Percentiles rank a stretch among this genome's conserved stretches.
Conservation (phyloP, 2,329 filamentous ascomycete species). For the Fusarium marasasianum region DNA sequence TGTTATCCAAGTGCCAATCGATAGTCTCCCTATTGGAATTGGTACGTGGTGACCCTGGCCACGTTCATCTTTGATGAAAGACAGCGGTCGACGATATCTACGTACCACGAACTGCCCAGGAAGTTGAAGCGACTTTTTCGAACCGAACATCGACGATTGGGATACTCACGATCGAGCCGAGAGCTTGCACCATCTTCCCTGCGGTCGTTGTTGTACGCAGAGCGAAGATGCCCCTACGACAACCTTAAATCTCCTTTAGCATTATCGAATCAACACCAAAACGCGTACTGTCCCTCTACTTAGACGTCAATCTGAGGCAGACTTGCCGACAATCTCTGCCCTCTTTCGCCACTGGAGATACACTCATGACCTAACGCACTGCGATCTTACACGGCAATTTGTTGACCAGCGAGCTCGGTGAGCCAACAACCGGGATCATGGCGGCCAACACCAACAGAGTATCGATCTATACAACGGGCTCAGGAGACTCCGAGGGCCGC, state of each 20-base stretch:
- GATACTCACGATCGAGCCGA: conserved; percentile 13
- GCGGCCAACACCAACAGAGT: conserved; percentile 63
- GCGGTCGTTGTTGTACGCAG: conserved; percentile 12
- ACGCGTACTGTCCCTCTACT: conserved; percentile 34
- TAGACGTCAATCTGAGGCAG: neutral
- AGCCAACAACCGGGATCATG: conserved; percentile 50
- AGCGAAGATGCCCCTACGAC: conserved; percentile 44
- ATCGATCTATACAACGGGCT: conserved; percentile 68
- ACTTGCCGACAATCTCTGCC: neutral
- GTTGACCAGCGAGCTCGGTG: conserved; percentile 22
- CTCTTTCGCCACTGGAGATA: neutral
- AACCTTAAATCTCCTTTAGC: conserved; percentile 38
- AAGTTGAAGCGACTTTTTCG: conserved; percentile 11
- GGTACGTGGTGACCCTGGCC: conserved; percentile 37
- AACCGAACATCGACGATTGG: neutral
- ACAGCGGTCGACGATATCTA: conserved; percentile 36
- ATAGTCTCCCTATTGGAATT: neutral
- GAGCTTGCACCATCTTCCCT: neutral
- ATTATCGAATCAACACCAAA: conserved; percentile 26
- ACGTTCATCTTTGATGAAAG: conserved; percentile 40
- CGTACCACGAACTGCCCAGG: conserved; percentile 9
- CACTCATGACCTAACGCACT: conserved; percentile 23
- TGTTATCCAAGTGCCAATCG: conserved; percentile 14
- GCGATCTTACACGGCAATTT: conserved; percentile 2
- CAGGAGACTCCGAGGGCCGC: conserved; percentile 63